Conservation (phyloP, 768 basidiomycete species). For the Rhodocollybia butyracea region DNA sequence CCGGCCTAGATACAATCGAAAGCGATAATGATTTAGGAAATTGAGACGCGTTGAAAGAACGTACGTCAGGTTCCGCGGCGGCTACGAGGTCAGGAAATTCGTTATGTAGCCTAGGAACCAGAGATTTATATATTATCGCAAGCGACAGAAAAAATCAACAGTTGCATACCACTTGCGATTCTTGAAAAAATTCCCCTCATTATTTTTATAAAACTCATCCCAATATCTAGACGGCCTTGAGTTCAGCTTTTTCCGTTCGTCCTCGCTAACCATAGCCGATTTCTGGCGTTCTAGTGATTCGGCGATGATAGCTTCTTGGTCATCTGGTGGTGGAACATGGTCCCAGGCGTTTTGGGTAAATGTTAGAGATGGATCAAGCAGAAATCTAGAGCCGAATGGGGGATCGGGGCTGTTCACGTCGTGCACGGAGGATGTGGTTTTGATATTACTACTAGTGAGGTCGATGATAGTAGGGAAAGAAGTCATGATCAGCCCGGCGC, state of each 20-base stretch:
- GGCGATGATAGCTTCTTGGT: slow-evolving; percentile 73
- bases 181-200: slow-evolving; percentile 87
- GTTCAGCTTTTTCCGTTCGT: slow-evolving; percentile 71
- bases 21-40: slow-evolving; percentile 12
- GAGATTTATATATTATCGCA: neutral
- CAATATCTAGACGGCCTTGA: slow-evolving; percentile 72
- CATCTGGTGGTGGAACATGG: slow-evolving; percentile 79
- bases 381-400: slow-evolving; percentile 45
- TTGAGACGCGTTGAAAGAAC: neutral
- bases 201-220: slow-evolving; percentile 91
- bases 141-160: slow-evolving; percentile 16
- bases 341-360: slow-evolving; percentile 93
- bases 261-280: slow-evolving; percentile 64
- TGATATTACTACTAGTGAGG: too few species aligned
- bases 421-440: slow-evolving; percentile 56
- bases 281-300: slow-evolving; percentile 70
- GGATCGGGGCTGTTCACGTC: slow-evolving; percentile 37
- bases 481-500: too few species aligned
- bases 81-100: slow-evolving; percentile 89
- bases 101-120: slow-evolving; percentile 65
- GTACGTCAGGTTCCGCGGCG: slow-evolving; percentile 63
- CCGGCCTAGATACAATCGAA: slow-evolving; percentile 57
- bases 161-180: slow-evolving; percentile 74
- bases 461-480: too few species aligned
- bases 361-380: slow-evolving; percentile 66